A percentile compares a stretch with the other conserved stretches of the same genome.
phyloP scores from a whole-genome alignment of 2,329 filamentous ascomycete species.

The Rutstroemia sydowiana region DNA sequence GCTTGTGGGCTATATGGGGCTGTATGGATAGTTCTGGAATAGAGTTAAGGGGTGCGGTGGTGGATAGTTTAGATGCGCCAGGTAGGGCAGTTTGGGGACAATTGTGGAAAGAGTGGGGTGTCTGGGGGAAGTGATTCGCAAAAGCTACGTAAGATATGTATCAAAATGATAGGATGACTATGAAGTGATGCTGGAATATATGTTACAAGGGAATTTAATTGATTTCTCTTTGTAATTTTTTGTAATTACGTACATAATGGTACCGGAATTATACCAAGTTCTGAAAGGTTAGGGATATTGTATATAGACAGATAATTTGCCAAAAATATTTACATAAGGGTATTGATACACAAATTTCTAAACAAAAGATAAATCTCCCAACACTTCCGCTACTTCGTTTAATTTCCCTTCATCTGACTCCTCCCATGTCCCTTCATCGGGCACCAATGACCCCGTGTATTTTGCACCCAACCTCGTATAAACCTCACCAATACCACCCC shows the following conservation, averaged over 20 bases:
- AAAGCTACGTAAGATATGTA: too few species aligned
- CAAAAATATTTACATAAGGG: background rate
- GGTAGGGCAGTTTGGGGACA: slow-evolving; percentile 52
- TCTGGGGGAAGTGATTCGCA: slow-evolving; percentile 50
- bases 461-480: background rate
- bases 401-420: background rate
- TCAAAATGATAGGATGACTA: too few species aligned
- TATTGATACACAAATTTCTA: background rate
- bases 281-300: too few species aligned
- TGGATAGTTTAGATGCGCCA: slow-evolving; percentile 51
- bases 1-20: slow-evolving; percentile 48
- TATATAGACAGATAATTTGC: too few species aligned
- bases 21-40: slow-evolving; percentile 43
- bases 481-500: background rate
- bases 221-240: too few species aligned
- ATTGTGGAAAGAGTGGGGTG: slow-evolving; percentile 52
- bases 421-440: background rate
- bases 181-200: too few species aligned
- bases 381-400: background rate
- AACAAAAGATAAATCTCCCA: background rate
- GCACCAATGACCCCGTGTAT: background rate
- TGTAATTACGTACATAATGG: too few species aligned
- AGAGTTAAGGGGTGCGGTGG: slow-evolving; percentile 48
- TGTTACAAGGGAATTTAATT: too few species aligned
- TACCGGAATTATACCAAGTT: too few species aligned